Evolutionary conservation across 495 filamentous ascomycete genomes (phyloP).

Genomic region (Penicillium cosmopolitanum): DNA sequence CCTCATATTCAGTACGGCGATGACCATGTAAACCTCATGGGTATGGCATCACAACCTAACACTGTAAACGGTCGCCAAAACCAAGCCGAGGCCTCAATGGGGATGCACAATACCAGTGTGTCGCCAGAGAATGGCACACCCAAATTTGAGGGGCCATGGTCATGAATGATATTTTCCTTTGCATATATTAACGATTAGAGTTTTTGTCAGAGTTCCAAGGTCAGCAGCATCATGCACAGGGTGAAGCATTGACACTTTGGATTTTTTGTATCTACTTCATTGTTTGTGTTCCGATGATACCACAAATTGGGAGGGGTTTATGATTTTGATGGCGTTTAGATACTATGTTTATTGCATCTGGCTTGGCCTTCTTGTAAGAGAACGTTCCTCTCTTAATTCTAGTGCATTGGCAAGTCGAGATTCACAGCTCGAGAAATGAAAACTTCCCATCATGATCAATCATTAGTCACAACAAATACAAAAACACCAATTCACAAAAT

Average conservation of each 20-base stretch:
- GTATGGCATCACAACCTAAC: slow-evolving; percentile 18
- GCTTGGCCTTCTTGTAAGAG: not conserved
- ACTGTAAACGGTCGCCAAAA: slow-evolving; percentile 10
- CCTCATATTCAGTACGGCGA: slow-evolving; percentile 15
- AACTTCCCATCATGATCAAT: slow-evolving; percentile 30
- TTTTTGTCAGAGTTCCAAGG: not conserved
- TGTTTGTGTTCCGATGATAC: slow-evolving; percentile 15
- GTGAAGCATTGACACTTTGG: not conserved
- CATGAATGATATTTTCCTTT: slow-evolving; percentile 5
- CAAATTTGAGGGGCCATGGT: slow-evolving; percentile 21
- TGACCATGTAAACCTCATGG: slow-evolving; percentile 11
- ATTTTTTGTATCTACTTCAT: not conserved
- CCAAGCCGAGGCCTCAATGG: slow-evolving; percentile 6
- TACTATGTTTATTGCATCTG: not conserved
- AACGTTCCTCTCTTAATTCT: not conserved
- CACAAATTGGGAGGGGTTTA: slow-evolving; percentile 5
- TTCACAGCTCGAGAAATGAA: slow-evolving; percentile 5
- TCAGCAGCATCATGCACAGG: no score
- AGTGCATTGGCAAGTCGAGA: not conserved
- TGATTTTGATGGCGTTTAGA: not conserved
- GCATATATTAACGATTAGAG: not conserved
- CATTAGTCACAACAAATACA: slow-evolving; percentile 30
- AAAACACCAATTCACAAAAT: slow-evolving; percentile 30
- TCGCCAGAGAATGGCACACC: slow-evolving; percentile 8
- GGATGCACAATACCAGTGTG: slow-evolving; percentile 6